Conservation (phyloP, 148 eudicot species). For the Gaultheria prostrata region DNA sequence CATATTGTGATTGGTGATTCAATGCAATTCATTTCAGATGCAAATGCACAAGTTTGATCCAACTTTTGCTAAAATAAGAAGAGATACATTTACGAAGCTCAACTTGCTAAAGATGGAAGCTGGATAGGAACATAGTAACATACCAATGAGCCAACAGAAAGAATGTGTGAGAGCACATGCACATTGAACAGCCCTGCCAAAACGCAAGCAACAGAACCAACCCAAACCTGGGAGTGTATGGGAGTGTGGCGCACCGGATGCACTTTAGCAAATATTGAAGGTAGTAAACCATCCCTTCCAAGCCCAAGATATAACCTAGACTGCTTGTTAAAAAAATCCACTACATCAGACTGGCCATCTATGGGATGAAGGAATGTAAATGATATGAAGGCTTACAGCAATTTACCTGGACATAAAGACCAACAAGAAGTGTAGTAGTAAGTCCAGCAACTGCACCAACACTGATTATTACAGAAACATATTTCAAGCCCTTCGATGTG, state of each 20-base stretch:
- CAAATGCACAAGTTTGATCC: background rate
- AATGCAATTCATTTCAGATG: background rate
- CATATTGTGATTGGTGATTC: background rate
- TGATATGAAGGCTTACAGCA: conserved; percentile 8
- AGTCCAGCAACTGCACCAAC: conserved; percentile 98
- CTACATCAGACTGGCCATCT: conserved; percentile 3
- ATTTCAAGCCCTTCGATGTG: conserved; percentile 78
- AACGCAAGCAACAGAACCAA: conserved; percentile 78
- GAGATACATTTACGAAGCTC: conserved; percentile 3
- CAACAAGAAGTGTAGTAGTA: conserved; percentile 92
- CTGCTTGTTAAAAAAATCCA: conserved; percentile 40
- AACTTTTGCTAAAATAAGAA: background rate
- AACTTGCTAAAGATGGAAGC: conserved; percentile 5
- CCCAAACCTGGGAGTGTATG: conserved; percentile 88
- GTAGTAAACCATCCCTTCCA: conserved; percentile 95
- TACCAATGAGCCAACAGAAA: conserved; percentile 97
- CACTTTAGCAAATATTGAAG: conserved; percentile 78
- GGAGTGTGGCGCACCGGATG: conserved; percentile 81
- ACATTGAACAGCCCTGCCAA: conserved; percentile 87
- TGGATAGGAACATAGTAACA: conserved; percentile 26
- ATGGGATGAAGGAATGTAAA: background rate
- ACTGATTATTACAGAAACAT: conserved; percentile 79
- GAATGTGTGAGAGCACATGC: conserved; percentile 80
- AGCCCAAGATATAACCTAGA: conserved; percentile 94
- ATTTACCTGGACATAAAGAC: conserved; percentile 96